Evolutionary conservation across 1,284 basidiomycete species (phyloP), one percentile per base, ranked within the genome.

Genomic region (Sporisorium iseilematis-ciliati): DNA sequence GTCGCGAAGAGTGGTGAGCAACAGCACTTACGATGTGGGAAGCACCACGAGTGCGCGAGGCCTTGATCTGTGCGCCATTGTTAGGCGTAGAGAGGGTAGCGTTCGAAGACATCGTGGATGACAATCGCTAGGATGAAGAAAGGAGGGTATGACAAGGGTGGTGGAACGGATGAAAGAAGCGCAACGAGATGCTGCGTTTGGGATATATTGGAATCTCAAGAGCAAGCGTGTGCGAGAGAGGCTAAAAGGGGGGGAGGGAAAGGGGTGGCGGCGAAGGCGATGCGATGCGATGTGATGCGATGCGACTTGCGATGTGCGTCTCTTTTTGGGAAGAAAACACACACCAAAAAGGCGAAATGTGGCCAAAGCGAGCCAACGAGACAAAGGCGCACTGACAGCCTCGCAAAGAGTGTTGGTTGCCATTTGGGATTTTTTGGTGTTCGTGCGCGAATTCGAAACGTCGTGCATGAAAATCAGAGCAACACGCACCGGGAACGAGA

Each of bases 1-100:
- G 38, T 20, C 50, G 25, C n/a, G n/a, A n/a, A n/a, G 29, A 18
- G 25, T 20, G 14, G 14, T 14, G 3, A 6, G 48, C n/a, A 4
- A 35, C 21, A n/a, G 33, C 29, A 82, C 82, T 75, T 74, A 84
- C 82, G 40, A 84, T 84, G 72, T 83, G 82, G 26, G 82, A 83
- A 41, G 80, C 82, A 35, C 80, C 82, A 52, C 82, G 75, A 57
- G 81, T 80, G 59, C 82, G 80, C 56, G 82, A 81, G 20, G 80
- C 79, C 73, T 81, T 82, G 75, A 81, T 77, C 49, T 74, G 70
- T 3, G 80, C 60, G 43, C 80, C 79, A 57, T 77, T 75, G 61
- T 77, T 69, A 29, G 82, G 81, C 46, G 82, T 78, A 54, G 82
- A 83, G 45, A 84, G 80, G 40, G 56, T 75, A 50, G 65, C 75